These are phyloP conservation scores for Geosmithia flava DNA, from an alignment of 2,329 filamentous ascomycete genomes.

Conservation along the genomic window DNA sequence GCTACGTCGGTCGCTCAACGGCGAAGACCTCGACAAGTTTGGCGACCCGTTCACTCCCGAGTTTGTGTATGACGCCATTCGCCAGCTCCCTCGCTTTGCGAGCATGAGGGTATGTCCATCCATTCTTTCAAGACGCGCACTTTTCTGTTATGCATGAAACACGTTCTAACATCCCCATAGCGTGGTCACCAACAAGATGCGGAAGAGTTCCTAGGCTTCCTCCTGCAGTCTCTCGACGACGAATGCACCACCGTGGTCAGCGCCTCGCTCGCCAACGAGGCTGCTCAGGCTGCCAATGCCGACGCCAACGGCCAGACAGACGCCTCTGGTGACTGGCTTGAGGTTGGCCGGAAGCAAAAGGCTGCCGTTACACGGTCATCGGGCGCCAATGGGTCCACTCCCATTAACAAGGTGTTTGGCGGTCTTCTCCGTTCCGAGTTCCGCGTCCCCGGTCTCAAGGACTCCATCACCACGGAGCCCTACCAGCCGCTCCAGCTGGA, in stretches of 20 bases:
- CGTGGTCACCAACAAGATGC: constrained; percentile 96
- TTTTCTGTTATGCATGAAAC: not conserved
- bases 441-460: constrained; percentile 72
- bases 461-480: constrained; percentile 83
- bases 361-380: constrained; percentile 77
- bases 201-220: constrained; percentile 89
- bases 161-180: constrained; percentile 24
- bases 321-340: constrained; percentile 57
- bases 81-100: constrained; percentile 73
- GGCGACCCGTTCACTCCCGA: constrained; percentile 88
- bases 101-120: constrained; percentile 65
- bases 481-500: constrained; percentile 93
- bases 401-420: constrained; percentile 88
- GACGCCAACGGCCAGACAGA: constrained; percentile 14
- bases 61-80: constrained; percentile 90
- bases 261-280: constrained; percentile 13
- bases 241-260: constrained; percentile 73
- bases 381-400: constrained; percentile 62
- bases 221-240: constrained; percentile 85
- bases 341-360: constrained; percentile 88
- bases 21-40: constrained; percentile 75
- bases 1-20: constrained; percentile 62
- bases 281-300: constrained; percentile 17
- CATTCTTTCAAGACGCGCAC: not conserved
- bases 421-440: constrained; percentile 85